Conservation (phyloP, 139 green algal species). For the Chlamydomonas sp. region DNA sequence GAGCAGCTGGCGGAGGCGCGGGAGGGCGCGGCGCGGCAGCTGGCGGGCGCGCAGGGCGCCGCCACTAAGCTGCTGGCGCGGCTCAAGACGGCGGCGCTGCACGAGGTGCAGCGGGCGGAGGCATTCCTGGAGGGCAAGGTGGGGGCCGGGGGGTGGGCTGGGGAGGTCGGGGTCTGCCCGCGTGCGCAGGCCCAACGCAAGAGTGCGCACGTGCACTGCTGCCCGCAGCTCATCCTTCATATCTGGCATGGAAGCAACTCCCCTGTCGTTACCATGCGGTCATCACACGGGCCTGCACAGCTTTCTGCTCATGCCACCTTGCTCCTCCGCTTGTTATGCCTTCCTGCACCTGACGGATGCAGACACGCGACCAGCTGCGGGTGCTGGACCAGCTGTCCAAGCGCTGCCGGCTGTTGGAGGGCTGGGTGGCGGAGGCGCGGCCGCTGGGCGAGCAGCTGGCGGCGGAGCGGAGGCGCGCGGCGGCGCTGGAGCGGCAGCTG, state of each 20-base stretch:
- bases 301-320: too few species aligned
- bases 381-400: constrained; percentile 33
- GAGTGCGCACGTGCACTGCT: background rate
- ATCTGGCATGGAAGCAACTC: background rate
- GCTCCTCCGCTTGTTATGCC: too few species aligned
- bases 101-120: constrained; percentile 28
- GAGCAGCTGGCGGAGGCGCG: constrained; percentile 18
- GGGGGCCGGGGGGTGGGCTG: background rate
- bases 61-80: background rate
- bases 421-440: constrained; percentile 5
- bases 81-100: background rate
- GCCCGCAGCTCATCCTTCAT: background rate
- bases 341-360: background rate
- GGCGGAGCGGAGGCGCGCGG: background rate
- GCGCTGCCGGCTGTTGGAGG: constrained; percentile 14
- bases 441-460: background rate
- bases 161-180: too few species aligned
- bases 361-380: constrained; percentile 12
- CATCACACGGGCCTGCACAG: background rate
- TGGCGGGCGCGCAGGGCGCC: constrained; percentile 4
- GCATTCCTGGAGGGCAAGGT: constrained; percentile 17
- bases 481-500: constrained; percentile 1
- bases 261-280: background rate
- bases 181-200: background rate
- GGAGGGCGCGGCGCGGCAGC: background rate